A percentile compares a stretch with the other conserved stretches of the same genome.
phyloP scores from a whole-genome alignment of 768 basidiomycete genomes.

The Piloderma croceum region DNA sequence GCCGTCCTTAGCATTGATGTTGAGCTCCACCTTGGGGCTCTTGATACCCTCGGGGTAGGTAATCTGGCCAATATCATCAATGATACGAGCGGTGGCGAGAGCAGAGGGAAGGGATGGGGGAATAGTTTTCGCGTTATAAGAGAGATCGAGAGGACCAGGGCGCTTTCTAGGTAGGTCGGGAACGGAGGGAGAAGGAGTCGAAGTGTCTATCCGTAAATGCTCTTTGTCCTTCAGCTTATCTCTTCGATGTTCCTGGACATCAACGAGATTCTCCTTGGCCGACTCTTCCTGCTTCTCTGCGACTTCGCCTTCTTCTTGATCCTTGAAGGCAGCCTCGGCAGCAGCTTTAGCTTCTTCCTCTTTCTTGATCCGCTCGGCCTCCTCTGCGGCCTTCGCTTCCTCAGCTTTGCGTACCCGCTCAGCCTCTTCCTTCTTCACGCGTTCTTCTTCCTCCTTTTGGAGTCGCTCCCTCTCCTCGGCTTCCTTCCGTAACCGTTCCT shows the following conservation, averaged over 20 bases:
- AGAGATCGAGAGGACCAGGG: conserved; percentile 71
- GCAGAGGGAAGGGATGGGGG: conserved; percentile 54
- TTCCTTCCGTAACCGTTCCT: conserved; percentile 22
- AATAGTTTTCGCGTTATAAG: conserved; percentile 39
- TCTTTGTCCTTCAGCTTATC: conserved; percentile 46
- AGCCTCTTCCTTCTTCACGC: conserved; percentile 37
- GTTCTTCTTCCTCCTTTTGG: conserved; percentile 30
- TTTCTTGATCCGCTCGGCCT: conserved; percentile 12
- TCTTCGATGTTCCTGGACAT: conserved; percentile 31
- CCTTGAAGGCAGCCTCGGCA: conserved; percentile 38
- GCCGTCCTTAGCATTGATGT: conserved; percentile 75
- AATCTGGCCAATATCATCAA: conserved; percentile 74
- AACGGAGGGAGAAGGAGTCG: conserved; percentile 36
- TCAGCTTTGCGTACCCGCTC: conserved; percentile 32
- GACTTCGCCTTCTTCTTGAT: conserved; percentile 36
- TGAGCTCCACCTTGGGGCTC: conserved; percentile 82
- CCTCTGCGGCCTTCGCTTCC: conserved; percentile 11
- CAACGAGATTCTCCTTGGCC: conserved; percentile 21
- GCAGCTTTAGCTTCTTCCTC: conserved; percentile 31
- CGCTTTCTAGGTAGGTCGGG: conserved; percentile 41
- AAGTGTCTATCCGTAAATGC: conserved; percentile 61
- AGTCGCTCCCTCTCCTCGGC: conserved; percentile 20
- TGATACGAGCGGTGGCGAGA: conserved; percentile 76
- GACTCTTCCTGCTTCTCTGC: conserved; percentile 26
- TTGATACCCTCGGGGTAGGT: conserved; percentile 78